phyloP scores from a whole-genome alignment of 169 alveolate genomes.

The Plasmodium ovale region DNA sequence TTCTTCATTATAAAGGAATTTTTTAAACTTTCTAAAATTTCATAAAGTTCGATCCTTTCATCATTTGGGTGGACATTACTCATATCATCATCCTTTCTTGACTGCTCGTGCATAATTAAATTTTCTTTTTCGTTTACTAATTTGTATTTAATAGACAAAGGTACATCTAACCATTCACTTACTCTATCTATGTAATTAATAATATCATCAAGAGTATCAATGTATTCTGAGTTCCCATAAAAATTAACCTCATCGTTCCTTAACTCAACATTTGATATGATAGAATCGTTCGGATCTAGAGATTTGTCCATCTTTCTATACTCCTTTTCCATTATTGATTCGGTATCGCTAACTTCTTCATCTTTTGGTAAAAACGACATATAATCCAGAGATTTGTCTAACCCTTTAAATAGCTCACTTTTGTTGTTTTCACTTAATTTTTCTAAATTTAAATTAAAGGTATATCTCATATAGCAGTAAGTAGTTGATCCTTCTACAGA shows the following conservation, averaged over 20 bases:
- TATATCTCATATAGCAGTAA: conserved; percentile 64
- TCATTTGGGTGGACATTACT: not conserved
- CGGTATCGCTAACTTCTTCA: conserved; percentile 32
- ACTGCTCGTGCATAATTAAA: not conserved
- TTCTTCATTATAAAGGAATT: conserved; percentile 42
- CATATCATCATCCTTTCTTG: not conserved
- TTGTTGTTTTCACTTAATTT: conserved; percentile 59
- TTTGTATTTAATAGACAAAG: conserved; percentile 20
- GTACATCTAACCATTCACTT: conserved; percentile 8
- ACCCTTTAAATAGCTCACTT: conserved; percentile 66
- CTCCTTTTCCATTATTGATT: conserved; percentile 47
- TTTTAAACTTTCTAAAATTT: conserved; percentile 32
- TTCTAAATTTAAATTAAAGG: conserved; percentile 68
- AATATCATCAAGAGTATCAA: conserved; percentile 49
- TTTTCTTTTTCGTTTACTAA: conserved; percentile 36
- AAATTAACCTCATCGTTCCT: conserved; percentile 12
- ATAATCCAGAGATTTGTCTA: conserved; percentile 47
- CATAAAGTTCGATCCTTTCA: conserved; percentile 14
- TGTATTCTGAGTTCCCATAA: conserved; percentile 19
- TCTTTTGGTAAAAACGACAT: conserved; percentile 58
- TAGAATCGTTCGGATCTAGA: conserved; percentile 17
- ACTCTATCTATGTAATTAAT: conserved; percentile 25
- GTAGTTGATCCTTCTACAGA: conserved; percentile 30
- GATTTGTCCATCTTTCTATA: conserved; percentile 31
- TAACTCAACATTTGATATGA: conserved; percentile 39